Conservation (phyloP, 2,329 filamentous ascomycete species). For the Lasiodiplodia sp. region DNA sequence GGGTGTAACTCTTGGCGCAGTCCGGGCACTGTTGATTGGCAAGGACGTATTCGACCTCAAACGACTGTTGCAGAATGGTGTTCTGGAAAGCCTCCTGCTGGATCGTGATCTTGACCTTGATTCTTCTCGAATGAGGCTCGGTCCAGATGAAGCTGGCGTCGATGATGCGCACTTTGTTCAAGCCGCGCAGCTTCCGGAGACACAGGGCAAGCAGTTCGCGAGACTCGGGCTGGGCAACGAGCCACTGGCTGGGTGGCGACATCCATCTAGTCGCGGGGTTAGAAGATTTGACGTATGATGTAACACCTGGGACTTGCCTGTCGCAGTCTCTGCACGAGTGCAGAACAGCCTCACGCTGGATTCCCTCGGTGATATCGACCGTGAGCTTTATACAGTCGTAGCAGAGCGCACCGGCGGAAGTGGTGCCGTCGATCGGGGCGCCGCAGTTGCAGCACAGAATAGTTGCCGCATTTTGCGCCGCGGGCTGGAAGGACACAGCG, state of each 20-base stretch:
- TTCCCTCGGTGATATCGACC: constrained; percentile 88
- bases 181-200: constrained; percentile 82
- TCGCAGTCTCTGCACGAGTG: constrained; percentile 96
- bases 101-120: constrained; percentile 95
- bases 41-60: constrained; percentile 92
- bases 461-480: constrained; percentile 59
- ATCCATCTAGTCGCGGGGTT: constrained; percentile 66
- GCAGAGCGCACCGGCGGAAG: constrained; percentile 83
- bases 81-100: constrained; percentile 74
- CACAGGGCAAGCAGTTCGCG: constrained; percentile 92
- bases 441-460: constrained; percentile 99
- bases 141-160: constrained; percentile 99
- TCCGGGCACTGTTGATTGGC: constrained; percentile 94
- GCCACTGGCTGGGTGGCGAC: constrained; percentile 84
- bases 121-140: constrained; percentile 89
- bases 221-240: constrained; percentile 84
- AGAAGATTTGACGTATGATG: constrained; percentile 27
- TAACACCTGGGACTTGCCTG: constrained; percentile 38
- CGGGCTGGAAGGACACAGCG: constrained; percentile 49
- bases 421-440: constrained; percentile 82
- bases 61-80: constrained; percentile 85
- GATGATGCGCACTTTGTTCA: constrained; percentile 91
- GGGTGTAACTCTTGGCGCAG: constrained; percentile 93
- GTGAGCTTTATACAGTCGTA: constrained; percentile 96
- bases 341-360: constrained; percentile 87